Percentiles rank a stretch among this genome's conserved stretches.
These are phyloP conservation scores for Naganishia kalamii DNA, from an alignment of 768 basidiomycete genomes.

Conservation along the genomic window DNA sequence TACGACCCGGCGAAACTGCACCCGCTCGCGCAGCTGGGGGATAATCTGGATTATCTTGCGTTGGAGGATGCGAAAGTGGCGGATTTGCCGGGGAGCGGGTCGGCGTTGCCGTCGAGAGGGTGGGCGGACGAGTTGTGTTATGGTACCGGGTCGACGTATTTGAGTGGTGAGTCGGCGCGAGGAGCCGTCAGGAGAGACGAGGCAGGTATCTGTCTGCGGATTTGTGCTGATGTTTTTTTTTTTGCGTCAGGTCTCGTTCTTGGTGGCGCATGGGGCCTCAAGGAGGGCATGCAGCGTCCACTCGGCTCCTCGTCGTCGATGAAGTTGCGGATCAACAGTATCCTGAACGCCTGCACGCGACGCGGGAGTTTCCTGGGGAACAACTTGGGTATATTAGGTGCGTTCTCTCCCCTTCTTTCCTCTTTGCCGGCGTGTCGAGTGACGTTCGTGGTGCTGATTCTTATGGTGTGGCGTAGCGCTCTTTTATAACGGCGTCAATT, in stretches of 20 bases:
- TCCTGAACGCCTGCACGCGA: slow-evolving; percentile 92
- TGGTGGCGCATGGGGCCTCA: slow-evolving; percentile 91
- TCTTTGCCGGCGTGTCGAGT: no score
- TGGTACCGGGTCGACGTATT: slow-evolving; percentile 97
- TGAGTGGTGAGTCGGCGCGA: slow-evolving; percentile 66
- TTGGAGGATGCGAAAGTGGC: slow-evolving; percentile 94
- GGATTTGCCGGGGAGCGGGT: slow-evolving; percentile 79
- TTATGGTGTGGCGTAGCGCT: no score
- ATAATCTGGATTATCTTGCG: slow-evolving; percentile 88
- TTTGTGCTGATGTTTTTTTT: slow-evolving; percentile 47
- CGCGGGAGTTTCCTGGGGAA: slow-evolving; percentile 97
- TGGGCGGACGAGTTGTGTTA: slow-evolving; percentile 99
- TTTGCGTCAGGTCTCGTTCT: slow-evolving; percentile 75
- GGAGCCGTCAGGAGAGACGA: background rate
- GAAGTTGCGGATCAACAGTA: slow-evolving; percentile 86
- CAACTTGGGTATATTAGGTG: slow-evolving; percentile 94
- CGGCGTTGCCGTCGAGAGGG: slow-evolving; percentile 87
- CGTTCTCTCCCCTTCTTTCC: slow-evolving; percentile 46
- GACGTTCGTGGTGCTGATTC: no score
- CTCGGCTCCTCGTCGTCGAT: slow-evolving; percentile 38
- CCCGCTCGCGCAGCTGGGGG: slow-evolving; percentile 83
- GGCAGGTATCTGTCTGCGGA: slow-evolving; percentile 43
- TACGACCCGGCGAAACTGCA: slow-evolving; percentile 91
- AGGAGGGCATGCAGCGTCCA: slow-evolving; percentile 83
- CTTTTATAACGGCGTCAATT: slow-evolving; percentile 93